These are phyloP conservation scores for Volvariella surrecta DNA, from an alignment of 1,284 basidiomycete species.

Conservation along the genomic window DNA sequence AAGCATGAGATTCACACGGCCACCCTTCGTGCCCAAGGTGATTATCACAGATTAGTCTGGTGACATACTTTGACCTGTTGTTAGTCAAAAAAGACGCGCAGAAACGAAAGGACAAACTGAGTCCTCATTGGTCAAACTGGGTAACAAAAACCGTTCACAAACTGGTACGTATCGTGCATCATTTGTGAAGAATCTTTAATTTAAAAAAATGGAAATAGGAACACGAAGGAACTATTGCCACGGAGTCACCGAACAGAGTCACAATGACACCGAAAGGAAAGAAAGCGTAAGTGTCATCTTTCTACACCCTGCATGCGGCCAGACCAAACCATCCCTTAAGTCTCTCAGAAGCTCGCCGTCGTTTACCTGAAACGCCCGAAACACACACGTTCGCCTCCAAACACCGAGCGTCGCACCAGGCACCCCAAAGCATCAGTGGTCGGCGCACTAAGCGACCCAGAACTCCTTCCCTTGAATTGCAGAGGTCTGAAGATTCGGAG, in stretches of 20 bases:
- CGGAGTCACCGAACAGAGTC: slow-evolving; percentile 24
- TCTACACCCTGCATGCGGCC: neutral
- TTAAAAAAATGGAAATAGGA: slow-evolving; percentile 21
- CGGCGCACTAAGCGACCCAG: no score
- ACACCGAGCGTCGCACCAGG: no score
- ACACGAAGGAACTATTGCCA: slow-evolving; percentile 33
- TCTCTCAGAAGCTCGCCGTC: neutral
- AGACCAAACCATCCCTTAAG: neutral
- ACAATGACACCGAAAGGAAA: slow-evolving; percentile 34
- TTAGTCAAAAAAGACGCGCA: slow-evolving; percentile 41
- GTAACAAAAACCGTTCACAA: slow-evolving; percentile 38
- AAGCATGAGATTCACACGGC: slow-evolving; percentile 35
- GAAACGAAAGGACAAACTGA: slow-evolving; percentile 35
- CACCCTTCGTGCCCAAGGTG: slow-evolving; percentile 38
- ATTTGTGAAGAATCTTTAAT: neutral
- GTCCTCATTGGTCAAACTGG: slow-evolving; percentile 41
- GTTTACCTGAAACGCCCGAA: no score
- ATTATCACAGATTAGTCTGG: slow-evolving; percentile 5
- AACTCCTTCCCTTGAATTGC: no score
- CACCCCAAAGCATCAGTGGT: no score
- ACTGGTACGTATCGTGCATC: slow-evolving; percentile 26
- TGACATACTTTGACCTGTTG: slow-evolving; percentile 1
- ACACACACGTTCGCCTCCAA: no score
- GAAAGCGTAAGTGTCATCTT: slow-evolving; percentile 29
- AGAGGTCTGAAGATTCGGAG: no score